Base-by-base conservation (phyloP, 352 stramenopile species). In the Pythium coloratum region DNA sequence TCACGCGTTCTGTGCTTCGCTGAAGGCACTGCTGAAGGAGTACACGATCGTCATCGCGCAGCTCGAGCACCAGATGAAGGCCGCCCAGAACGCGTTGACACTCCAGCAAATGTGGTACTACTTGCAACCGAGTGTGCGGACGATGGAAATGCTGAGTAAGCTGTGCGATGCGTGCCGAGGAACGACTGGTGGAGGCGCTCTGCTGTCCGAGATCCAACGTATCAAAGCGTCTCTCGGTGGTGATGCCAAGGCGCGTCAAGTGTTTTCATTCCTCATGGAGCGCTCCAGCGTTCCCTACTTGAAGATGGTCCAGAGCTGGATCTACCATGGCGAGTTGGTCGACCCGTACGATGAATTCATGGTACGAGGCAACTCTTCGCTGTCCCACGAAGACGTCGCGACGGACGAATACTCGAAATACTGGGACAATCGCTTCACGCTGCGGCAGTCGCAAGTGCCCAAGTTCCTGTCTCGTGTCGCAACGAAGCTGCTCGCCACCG, bases 61-160 rank as follows among this genome's bases (percentile, higher is more conserved):
- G 59, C 70, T 99, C 7, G 94, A 99, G 69, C 77, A 89, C 36
- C 82, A 90, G 59, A 78, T 88, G 71, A 84, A 87, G 44, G 64
- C 55, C 44, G 69, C 54, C 28, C 64, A 66, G 57, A 53, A 64
- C 59, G 42, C 63, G 26, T 87, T 97, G 40, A 96, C 86, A 2
- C 83, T 98, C 33, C 95, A 97, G 47, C 94, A 95, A 59, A 73
- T 99, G 24, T 97, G 95, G 86, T 97, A 96, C 65, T 89, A 97
- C 50, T 76, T 98, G 9, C 92, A 97, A 60, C 91, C 93, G 14
- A 95, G 90, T 36, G 77, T 98, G 24, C 77, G 92, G 30, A 98
- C 93, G 7, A 95, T 99, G 81, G 82, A 97, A 40, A 94, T 98
- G 70, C 75, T 99, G 26, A 90, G 87, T 62, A 76, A 89, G 47